Evolutionary conservation across 495 filamentous ascomycete species (phyloP).

Genomic region (Aspergillus kassunensis): DNA sequence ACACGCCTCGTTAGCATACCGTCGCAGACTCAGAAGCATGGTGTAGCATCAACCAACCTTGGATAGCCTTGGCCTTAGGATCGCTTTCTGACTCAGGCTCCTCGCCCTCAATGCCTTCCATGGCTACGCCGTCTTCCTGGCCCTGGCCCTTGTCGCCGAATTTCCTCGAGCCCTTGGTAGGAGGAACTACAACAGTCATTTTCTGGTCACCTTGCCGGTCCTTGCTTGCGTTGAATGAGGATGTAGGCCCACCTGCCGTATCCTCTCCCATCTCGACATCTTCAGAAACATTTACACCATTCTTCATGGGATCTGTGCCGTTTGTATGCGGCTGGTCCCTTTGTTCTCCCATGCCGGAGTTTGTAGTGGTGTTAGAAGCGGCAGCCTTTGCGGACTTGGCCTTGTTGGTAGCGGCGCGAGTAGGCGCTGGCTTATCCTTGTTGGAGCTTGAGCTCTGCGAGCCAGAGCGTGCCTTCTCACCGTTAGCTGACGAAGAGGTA

Average conservation of each 20-base stretch:
- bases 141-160: conserved; percentile 54
- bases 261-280: conserved; percentile 83
- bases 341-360: conserved; percentile 44
- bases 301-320: conserved; percentile 68
- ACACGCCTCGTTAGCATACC: conserved; percentile 1
- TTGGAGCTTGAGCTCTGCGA: conserved; percentile 48
- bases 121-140: conserved; percentile 68
- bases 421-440: conserved; percentile 45
- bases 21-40: background rate
- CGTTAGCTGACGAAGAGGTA: conserved; percentile 54
- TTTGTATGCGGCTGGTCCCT: conserved; percentile 67
- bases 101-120: conserved; percentile 61
- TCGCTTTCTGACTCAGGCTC: conserved; percentile 57
- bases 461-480: conserved; percentile 49
- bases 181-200: conserved; percentile 85
- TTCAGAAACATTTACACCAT: conserved; percentile 69
- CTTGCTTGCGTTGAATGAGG: conserved; percentile 53
- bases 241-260: conserved; percentile 54
- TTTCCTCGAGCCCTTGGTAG: conserved; percentile 66
- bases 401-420: conserved; percentile 45
- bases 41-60: conserved; percentile 37
- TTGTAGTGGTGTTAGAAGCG: conserved; percentile 41
- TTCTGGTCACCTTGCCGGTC: conserved; percentile 73
- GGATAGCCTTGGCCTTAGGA: conserved; percentile 62
- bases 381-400: conserved; percentile 51